These are phyloP conservation scores for Candida dajiaensis DNA, from an alignment of 805 yeast species.

Conservation along the genomic window DNA sequence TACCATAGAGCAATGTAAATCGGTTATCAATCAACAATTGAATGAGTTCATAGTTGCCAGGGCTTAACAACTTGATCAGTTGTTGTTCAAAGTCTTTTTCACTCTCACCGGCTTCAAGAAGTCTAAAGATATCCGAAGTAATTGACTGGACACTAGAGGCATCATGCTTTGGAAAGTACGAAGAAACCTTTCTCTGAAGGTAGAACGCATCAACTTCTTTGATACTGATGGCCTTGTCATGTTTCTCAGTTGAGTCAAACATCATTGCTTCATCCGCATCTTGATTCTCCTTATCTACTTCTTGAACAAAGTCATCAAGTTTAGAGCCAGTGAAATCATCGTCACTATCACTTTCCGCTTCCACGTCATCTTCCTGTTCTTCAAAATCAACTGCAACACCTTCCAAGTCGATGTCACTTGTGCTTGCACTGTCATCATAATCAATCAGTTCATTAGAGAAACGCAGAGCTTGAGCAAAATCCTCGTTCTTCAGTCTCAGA, in stretches of 20 bases:
- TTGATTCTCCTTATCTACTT: slow-evolving; percentile 13
- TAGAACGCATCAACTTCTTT: slow-evolving; percentile 43
- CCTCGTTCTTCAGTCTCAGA: slow-evolving; percentile 25
- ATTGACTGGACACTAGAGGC: slow-evolving; percentile 34
- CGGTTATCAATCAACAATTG: slow-evolving; percentile 45
- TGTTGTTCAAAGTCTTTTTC: slow-evolving; percentile 45
- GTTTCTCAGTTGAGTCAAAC: slow-evolving; percentile 13
- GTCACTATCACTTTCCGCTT: slow-evolving; percentile 24
- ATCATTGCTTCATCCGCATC: slow-evolving; percentile 18
- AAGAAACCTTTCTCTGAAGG: slow-evolving; percentile 45
- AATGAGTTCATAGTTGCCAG: slow-evolving; percentile 45
- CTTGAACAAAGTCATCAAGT: slow-evolving; percentile 22
- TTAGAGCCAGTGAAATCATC: slow-evolving; percentile 30
- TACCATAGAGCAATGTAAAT: slow-evolving; percentile 47
- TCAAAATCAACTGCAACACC: slow-evolving; percentile 25
- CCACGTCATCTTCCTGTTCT: slow-evolving; percentile 24
- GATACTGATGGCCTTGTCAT: slow-evolving; percentile 24
- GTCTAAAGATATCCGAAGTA: slow-evolving; percentile 33
- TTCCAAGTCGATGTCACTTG: slow-evolving; percentile 27
- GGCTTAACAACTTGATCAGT: slow-evolving; percentile 47
- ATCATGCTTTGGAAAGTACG: slow-evolving; percentile 29
- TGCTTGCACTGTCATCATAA: slow-evolving; percentile 35
- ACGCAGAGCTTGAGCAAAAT: slow-evolving; percentile 24
- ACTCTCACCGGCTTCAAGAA: slow-evolving; percentile 33
- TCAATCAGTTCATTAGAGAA: slow-evolving; percentile 47